Base-by-base conservation (phyloP, 2,329 filamentous ascomycete genomes). In the Orbilia ellipsospora region DNA sequence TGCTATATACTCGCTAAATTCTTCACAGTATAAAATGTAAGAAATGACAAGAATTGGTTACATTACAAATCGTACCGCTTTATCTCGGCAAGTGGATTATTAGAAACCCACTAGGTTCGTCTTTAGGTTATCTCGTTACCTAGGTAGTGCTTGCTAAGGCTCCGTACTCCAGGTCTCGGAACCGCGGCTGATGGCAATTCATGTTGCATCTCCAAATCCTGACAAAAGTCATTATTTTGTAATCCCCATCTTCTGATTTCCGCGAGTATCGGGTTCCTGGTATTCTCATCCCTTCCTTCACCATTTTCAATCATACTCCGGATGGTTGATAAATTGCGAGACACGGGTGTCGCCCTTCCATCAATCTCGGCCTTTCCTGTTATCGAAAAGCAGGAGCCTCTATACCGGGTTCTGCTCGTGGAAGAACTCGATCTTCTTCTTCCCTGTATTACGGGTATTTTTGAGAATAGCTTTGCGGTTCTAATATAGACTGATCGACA, bases 221-320 rank as follows among this genome's bases (percentile, higher is more conserved):
- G 48, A 36, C 69, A 73, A 13, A 73, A 73, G 18, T 73, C 69
- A 26, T 73, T 73, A 26, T 67, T 57, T 15, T 62, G 36, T 40
- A 73, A 23, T 1, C 69, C 69, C 69, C 69, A 73, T 63, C 69
- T 62, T 13, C 62, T 56, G 36, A 73, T 67, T 40, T 73, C 69
- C 18, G 69, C 50, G 6, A 73, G 40, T 10, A 60, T 48, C 0
- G 55, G 55, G 7, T 48, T 23, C 12, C 10, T 68, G 26, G 8
- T 31, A 18, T 5, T 26, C 18, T 48, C 56, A 44, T 48, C 31
- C n/a, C 52, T 40, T n/a, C 15, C 65, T 2, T 40, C 18, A 40
- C 59, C 48, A 16, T 26, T 4, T 42, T 61, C 68, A 1, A 50
- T 44, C 54, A 65, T 65, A 48, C 68, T 73, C 31, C n/a, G 45